Conservation (phyloP, 2,329 filamentous ascomycete genomes). For the Trichoderma sp. region DNA sequence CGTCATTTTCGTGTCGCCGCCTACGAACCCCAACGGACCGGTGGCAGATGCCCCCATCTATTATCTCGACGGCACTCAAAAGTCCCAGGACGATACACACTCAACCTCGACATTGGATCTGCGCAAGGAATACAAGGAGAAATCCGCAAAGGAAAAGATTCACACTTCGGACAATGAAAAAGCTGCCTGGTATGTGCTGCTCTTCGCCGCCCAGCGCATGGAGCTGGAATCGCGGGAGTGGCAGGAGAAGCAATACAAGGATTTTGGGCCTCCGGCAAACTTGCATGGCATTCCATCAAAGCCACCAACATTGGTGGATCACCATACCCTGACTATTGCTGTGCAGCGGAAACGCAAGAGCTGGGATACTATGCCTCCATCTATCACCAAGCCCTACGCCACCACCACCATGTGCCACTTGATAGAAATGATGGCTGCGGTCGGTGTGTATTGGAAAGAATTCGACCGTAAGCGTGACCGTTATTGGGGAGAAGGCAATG, state of each 20-base stretch:
- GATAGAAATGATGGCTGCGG: constrained; percentile 52
- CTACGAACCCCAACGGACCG: constrained; percentile 41
- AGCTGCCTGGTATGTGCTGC: constrained; percentile 53
- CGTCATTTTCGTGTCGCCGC: constrained; percentile 49
- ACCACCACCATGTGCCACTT: constrained; percentile 56
- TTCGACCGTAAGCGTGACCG: constrained; percentile 52
- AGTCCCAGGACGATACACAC: constrained; percentile 38
- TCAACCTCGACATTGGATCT: constrained; percentile 34
- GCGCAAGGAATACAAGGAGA: constrained; percentile 28
- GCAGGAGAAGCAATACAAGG: constrained; percentile 39
- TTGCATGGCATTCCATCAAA: constrained; percentile 25
- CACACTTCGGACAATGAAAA: constrained; percentile 57
- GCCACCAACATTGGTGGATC: constrained; percentile 28
- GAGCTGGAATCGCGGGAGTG: constrained; percentile 48
- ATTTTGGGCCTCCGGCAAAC: constrained; percentile 25
- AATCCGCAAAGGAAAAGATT: constrained; percentile 36
- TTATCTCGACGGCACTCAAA: constrained; percentile 39
- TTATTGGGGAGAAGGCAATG: constrained; percentile 56
- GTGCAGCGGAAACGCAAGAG: constrained; percentile 47
- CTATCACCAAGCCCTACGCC: constrained; percentile 49
- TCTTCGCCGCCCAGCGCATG: constrained; percentile 51
- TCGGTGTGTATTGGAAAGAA: constrained; percentile 59
- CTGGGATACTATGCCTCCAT: constrained; percentile 53
- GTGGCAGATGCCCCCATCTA: constrained; percentile 33
- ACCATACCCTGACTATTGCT: constrained; percentile 46